These are phyloP conservation scores for Dovyalis caffra DNA, from an alignment of 345 rosid species.

Conservation along the genomic window DNA sequence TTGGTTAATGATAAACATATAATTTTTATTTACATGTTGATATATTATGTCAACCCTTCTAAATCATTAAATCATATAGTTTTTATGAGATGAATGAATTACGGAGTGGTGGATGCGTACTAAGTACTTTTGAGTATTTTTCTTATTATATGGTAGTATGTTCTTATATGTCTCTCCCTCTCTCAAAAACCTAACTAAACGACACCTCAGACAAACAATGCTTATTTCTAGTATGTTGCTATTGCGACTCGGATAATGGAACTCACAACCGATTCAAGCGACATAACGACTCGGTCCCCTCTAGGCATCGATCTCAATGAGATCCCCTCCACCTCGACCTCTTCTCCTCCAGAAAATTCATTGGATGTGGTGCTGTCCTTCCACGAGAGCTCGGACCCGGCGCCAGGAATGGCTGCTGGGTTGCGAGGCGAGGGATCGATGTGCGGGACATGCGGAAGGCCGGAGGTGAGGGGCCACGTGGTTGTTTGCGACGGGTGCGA, in stretches of 20 bases:
- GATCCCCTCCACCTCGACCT: constrained; percentile 64
- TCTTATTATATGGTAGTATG: too few relatives aligned
- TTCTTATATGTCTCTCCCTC: too few relatives aligned
- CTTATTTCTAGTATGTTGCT: background rate
- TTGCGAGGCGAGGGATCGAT: constrained; percentile 34
- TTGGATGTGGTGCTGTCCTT: constrained; percentile 57
- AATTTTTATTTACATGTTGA: too few relatives aligned
- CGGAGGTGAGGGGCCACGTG: constrained; percentile 34
- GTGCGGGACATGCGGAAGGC: constrained; percentile 62
- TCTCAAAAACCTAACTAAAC: background rate
- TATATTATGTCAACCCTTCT: too few relatives aligned
- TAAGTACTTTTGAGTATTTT: too few relatives aligned
- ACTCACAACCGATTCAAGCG: constrained; percentile 21
- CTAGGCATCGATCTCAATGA: constrained; percentile 95
- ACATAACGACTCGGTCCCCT: constrained; percentile 48
- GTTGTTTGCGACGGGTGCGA: constrained; percentile 94
- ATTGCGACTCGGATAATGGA: constrained; percentile 20
- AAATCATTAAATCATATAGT: too few relatives aligned
- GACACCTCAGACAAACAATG: constrained; percentile 5
- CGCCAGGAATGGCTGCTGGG: constrained; percentile 51
- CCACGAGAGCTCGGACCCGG: constrained; percentile 62
- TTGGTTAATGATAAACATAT: too few relatives aligned
- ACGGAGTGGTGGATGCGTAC: too few relatives aligned
- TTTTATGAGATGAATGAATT: too few relatives aligned
- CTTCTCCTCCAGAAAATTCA: constrained; percentile 37